Conservation (phyloP, 2,329 filamentous ascomycete species). For the Grosmannia penicillata region DNA sequence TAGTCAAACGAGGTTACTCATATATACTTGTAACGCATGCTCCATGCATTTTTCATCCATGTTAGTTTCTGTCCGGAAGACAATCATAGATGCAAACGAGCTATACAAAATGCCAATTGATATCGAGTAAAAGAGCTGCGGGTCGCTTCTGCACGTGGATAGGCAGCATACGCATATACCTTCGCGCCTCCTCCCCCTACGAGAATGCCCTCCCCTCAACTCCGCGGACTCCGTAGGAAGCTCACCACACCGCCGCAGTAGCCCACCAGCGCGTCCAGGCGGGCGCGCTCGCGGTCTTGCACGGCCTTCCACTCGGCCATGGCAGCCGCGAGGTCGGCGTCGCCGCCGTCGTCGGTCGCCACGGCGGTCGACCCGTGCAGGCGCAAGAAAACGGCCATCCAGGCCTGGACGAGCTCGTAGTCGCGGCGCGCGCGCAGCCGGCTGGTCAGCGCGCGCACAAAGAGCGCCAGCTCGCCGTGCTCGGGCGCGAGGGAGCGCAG, state of each 20-base stretch:
- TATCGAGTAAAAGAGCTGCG: too few species aligned
- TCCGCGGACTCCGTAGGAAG: constrained; percentile 55
- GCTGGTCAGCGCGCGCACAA: constrained; percentile 65
- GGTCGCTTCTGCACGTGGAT: too few species aligned
- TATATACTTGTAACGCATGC: too few species aligned
- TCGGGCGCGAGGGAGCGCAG: constrained; percentile 54
- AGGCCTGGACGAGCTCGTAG: constrained; percentile 88
- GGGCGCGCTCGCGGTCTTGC: constrained; percentile 55
- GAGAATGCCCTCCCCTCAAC: constrained; percentile 18
- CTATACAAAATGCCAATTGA: too few species aligned
- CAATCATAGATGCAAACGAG: too few species aligned
- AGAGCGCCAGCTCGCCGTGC: constrained; percentile 59
- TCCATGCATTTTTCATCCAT: too few species aligned
- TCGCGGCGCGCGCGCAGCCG: constrained; percentile 57
- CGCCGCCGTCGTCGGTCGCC: constrained; percentile 30
- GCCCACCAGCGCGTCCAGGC: constrained; percentile 64
- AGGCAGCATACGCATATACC: too few species aligned
- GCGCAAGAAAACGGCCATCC: constrained; percentile 89
- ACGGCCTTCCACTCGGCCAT: constrained; percentile 56
- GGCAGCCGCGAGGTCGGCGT: constrained; percentile 18
- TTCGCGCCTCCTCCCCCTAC: too few species aligned
- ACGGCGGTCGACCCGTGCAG: constrained; percentile 38
- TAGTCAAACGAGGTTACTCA: too few species aligned
- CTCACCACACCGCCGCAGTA: constrained; percentile 78
- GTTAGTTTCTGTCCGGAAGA: too few species aligned